Conservation (phyloP, 2,329 filamentous ascomycete genomes). For the Botryotinia narcissicola region DNA sequence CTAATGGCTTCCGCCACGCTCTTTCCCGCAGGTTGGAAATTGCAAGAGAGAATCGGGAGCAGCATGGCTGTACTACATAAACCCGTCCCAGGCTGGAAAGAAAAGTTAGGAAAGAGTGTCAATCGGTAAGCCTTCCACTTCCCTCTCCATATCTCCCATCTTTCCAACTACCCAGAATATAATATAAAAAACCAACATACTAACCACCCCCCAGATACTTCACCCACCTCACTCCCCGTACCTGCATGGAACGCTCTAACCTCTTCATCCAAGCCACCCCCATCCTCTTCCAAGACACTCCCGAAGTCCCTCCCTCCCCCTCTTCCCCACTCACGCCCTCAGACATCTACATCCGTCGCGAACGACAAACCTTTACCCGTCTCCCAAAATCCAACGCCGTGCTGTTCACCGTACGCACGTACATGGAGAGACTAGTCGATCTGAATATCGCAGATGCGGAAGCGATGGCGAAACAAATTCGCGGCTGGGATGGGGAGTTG, state of each 20-base stretch:
- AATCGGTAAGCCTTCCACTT: conserved; percentile 39
- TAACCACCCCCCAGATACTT: conserved; percentile 41
- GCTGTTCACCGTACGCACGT: conserved; percentile 50
- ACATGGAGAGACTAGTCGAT: conserved; percentile 43
- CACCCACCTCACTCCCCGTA: conserved; percentile 43
- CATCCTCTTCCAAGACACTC: conserved; percentile 46
- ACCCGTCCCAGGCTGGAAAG: conserved; percentile 50
- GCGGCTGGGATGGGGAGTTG: conserved; percentile 46
- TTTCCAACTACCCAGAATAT: conserved; percentile 21
- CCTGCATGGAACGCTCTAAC: conserved; percentile 49
- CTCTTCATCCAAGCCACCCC: conserved; percentile 50
- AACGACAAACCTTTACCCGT: conserved; percentile 49
- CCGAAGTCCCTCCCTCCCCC: conserved; percentile 39
- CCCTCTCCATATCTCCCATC: neutral
- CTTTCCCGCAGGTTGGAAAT: conserved; percentile 52
- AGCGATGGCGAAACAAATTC: conserved; percentile 45
- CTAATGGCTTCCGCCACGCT: conserved; percentile 51
- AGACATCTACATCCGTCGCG: conserved; percentile 48
- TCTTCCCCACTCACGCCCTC: conserved; percentile 32
- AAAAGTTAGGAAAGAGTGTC: conserved; percentile 44
- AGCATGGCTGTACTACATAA: conserved; percentile 48
- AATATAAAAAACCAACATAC: neutral
- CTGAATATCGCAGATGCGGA: conserved; percentile 43
- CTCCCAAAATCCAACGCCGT: conserved; percentile 46
- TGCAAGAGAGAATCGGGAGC: conserved; percentile 49